These are phyloP conservation scores for Cladosporium sp. DNA, from an alignment of 2,329 filamentous ascomycete genomes.

Conservation along the genomic window DNA sequence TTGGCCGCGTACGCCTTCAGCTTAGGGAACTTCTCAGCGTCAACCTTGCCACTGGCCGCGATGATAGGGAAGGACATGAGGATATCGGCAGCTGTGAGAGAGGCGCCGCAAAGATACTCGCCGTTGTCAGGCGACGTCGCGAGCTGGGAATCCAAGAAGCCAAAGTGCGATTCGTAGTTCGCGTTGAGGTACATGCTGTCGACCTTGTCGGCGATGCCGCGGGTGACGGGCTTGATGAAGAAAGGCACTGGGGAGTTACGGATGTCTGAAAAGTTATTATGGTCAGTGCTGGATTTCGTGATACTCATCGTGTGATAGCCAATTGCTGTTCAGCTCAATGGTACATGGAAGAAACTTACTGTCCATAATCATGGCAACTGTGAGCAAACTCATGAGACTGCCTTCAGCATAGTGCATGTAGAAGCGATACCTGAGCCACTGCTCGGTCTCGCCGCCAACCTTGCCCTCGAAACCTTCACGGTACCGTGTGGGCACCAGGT, in stretches of 20 bases:
- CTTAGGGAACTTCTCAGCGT: slow-evolving; percentile 47
- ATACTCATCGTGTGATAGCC: background rate
- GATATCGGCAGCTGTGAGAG: slow-evolving; percentile 54
- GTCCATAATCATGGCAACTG: slow-evolving; percentile 63
- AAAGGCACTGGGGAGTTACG: slow-evolving; percentile 61
- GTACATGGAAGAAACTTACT: slow-evolving; percentile 41
- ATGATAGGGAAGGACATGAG: slow-evolving; percentile 55
- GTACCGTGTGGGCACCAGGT: slow-evolving; percentile 55
- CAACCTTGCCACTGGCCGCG: slow-evolving; percentile 42
- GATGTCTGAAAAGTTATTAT: slow-evolving; percentile 27
- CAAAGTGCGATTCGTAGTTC: slow-evolving; percentile 50
- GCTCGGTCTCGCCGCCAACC: slow-evolving; percentile 59
- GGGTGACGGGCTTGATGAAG: slow-evolving; percentile 67
- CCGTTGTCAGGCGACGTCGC: slow-evolving; percentile 49
- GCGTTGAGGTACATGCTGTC: slow-evolving; percentile 47
- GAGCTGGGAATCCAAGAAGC: slow-evolving; percentile 54
- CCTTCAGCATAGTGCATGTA: slow-evolving; percentile 85
- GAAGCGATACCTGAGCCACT: slow-evolving; percentile 64
- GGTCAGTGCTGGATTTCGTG: background rate
- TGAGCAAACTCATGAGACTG: slow-evolving; percentile 71
- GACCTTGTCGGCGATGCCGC: slow-evolving; percentile 53
- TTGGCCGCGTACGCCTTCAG: slow-evolving; percentile 48
- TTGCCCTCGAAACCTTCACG: slow-evolving; percentile 54
- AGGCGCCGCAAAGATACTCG: slow-evolving; percentile 51
- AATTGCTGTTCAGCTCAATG: background rate